A percentile compares a stretch with the other conserved stretches of the same genome.
These are phyloP conservation scores for Candida ficus DNA, from an alignment of 805 yeast species.

Conservation along the genomic window DNA sequence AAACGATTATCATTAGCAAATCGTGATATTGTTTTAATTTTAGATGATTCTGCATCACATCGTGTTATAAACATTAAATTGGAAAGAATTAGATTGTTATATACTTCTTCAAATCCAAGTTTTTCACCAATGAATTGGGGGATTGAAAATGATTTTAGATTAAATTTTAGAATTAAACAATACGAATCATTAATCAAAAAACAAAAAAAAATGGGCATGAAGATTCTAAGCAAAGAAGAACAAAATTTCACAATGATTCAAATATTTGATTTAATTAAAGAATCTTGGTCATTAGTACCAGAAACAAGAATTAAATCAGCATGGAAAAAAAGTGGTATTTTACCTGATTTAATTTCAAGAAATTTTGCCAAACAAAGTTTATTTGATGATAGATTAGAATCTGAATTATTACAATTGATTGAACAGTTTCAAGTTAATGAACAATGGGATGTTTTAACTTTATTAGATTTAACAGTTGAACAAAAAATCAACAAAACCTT, in stretches of 20 bases:
- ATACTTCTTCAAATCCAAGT: slow-evolving; percentile 31
- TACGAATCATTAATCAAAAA: slow-evolving; percentile 34
- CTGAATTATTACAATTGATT: slow-evolving; percentile 40
- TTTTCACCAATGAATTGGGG: slow-evolving; percentile 64
- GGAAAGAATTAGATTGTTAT: slow-evolving; percentile 35
- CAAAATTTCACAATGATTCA: slow-evolving; percentile 47
- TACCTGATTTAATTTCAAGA: slow-evolving; percentile 29
- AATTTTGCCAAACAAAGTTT: slow-evolving; percentile 26
- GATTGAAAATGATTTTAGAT: slow-evolving; percentile 54
- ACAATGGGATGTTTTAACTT: slow-evolving; percentile 53
- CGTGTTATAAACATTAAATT: slow-evolving; percentile 50
- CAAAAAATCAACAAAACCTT: slow-evolving; percentile 38
- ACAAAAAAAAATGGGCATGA: slow-evolving; percentile 16
- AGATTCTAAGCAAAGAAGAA: slow-evolving; percentile 28
- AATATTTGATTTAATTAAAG: slow-evolving; percentile 53
- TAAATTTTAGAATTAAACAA: slow-evolving; percentile 53
- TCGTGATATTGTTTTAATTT: slow-evolving; percentile 47
- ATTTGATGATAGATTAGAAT: slow-evolving; percentile 34
- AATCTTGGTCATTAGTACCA: slow-evolving; percentile 47
- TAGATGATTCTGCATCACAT: slow-evolving; percentile 62
- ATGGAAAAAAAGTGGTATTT: slow-evolving; percentile 40
- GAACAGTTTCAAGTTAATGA: slow-evolving; percentile 42
- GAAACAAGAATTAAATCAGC: slow-evolving; percentile 32
- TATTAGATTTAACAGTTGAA: slow-evolving; percentile 44
- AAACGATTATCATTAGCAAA: slow-evolving; percentile 45